Conservation (phyloP, 345 rosid genomes). For the Hevea brasiliensis region DNA sequence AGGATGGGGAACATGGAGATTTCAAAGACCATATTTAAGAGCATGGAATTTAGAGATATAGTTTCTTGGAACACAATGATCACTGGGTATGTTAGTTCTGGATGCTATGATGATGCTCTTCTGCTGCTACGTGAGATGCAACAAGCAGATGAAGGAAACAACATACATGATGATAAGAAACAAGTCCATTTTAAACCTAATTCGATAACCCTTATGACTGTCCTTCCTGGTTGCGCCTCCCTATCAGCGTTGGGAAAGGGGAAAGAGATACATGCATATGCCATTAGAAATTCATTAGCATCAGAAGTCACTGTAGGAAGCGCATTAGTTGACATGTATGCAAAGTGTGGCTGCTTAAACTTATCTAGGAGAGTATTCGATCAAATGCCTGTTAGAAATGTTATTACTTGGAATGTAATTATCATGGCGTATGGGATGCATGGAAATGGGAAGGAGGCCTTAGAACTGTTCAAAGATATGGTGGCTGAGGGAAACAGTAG, state of each 20-base stretch:
- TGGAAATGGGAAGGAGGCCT: slow-evolving; percentile 70
- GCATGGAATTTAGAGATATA: slow-evolving; percentile 63
- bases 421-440: slow-evolving; percentile 96
- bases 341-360: slow-evolving; percentile 78
- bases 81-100: slow-evolving; percentile 62
- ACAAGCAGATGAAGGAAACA: slow-evolving; percentile 25
- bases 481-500: slow-evolving; percentile 29
- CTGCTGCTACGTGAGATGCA: slow-evolving; percentile 66
- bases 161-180: slow-evolving; percentile 13
- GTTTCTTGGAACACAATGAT: slow-evolving; percentile 93
- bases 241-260: slow-evolving; percentile 78
- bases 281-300: slow-evolving; percentile 62
- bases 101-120: slow-evolving; percentile 59
- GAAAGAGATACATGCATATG: slow-evolving; percentile 84
- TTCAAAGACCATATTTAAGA: slow-evolving; percentile 54
- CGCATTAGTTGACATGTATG: slow-evolving; percentile 89
- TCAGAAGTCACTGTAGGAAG: slow-evolving; percentile 85
- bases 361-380: slow-evolving; percentile 59
- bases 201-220: slow-evolving; percentile 79
- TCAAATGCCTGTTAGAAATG: slow-evolving; percentile 60
- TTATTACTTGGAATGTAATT: slow-evolving; percentile 84
- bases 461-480: slow-evolving; percentile 60
- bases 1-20: slow-evolving; percentile 64
- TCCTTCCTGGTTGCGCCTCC: slow-evolving; percentile 79
- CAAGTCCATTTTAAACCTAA: slow-evolving; percentile 52